phyloP scores from a whole-genome alignment of 2,329 filamentous ascomycete species.

The Sclerotinia subarctica region DNA sequence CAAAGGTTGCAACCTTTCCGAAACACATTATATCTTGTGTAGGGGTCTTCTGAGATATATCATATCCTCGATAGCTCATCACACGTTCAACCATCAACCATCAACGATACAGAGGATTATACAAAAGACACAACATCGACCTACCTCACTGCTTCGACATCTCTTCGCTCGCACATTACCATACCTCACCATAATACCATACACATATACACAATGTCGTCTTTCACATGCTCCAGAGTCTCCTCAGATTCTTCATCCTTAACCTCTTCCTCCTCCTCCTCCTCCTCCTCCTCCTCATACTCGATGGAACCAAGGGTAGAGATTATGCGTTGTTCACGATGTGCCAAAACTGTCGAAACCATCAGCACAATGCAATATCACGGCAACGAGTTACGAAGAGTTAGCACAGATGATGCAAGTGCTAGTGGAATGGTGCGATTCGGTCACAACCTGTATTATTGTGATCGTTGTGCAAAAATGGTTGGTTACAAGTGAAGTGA shows the following conservation, averaged over 20 bases:
- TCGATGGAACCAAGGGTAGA: conserved; percentile 43
- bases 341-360: conserved; percentile 57
- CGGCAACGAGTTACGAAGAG: conserved; percentile 24
- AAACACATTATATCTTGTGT: not conserved
- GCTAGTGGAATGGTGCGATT: conserved; percentile 62
- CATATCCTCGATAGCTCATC: not conserved
- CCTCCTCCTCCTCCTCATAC: conserved; percentile 26
- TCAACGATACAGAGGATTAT: not conserved
- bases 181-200: not conserved
- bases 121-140: not conserved
- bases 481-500: conserved; percentile 58
- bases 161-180: conserved; percentile 11
- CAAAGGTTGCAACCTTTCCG: not conserved
- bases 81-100: not conserved
- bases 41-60: not conserved
- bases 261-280: conserved; percentile 25
- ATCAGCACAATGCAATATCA: conserved; percentile 42
- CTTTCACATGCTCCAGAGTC: conserved; percentile 12
- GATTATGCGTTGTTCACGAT: conserved; percentile 61
- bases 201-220: conserved; percentile 4
- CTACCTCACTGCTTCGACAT: not conserved
- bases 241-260: conserved; percentile 27
- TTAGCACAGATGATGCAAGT: conserved; percentile 52
- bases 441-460: conserved; percentile 65
- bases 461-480: conserved; percentile 60